Evolutionary conservation across 495 filamentous ascomycete species (phyloP), one percentile per base, ranked within the genome.

Genomic region (Penicillium verhagenii): DNA sequence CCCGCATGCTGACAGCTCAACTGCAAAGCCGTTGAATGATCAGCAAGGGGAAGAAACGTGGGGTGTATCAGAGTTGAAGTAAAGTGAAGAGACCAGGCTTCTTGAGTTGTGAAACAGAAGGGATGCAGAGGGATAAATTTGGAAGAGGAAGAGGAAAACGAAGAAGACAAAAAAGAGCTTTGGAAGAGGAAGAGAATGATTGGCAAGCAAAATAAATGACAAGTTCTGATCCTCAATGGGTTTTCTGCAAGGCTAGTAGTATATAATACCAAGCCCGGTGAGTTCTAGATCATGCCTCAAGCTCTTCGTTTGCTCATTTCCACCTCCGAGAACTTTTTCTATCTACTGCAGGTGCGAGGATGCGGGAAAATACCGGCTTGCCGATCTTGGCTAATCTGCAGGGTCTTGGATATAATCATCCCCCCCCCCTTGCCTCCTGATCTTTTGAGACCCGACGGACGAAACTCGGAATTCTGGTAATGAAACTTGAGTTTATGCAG

Each of bases 1-100:
- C 52, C 60, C 61, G 50, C 72, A 73, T 75, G 19, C 31, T 69
- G 47, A n/a, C 14, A 37, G 51, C 33, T 20, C 49, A 52, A 50
- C 38, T 52, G 26, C 20, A 35, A 14, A 44, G 28, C 21, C 40
- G 50, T 44, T 57, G 56, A 35, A n/a, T 35, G 5, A 11, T 3
- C 31, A 35, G 26, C 47, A 56, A 43, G 26, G 47, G 26, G 47
- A 24, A 4, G 10, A 6, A 29, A 16, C 0, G 2, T 26, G 24
- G 7, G 29, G 26, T 47, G 33, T 24, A 6, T 33, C 7, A 33
- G 29, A 33, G 29, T 33, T 33, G 29, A 7, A 31, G 20, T 18
- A 2, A 52, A 11, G 20, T 35, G 26, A 14, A 10, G 39, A 23
- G 6, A 20, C 11, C 6, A 21, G 19, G 11, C 4, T 23, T 42